These are phyloP conservation scores for Podospora australis DNA, from an alignment of 495 filamentous ascomycete species.

Conservation along the genomic window DNA sequence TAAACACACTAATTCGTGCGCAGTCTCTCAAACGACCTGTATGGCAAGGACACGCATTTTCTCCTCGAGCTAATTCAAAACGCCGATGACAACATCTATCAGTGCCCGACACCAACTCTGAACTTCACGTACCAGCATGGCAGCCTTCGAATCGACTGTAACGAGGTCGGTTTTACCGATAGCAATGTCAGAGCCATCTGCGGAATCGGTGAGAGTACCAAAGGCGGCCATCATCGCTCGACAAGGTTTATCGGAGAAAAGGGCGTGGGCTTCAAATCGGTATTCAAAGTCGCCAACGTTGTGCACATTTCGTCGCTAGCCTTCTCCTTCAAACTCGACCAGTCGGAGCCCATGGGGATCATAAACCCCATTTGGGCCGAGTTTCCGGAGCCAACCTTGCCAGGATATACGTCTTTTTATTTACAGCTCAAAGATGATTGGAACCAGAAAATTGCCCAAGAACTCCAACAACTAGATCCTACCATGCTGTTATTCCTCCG, in stretches of 20 bases:
- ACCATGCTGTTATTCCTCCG: constrained; percentile 35
- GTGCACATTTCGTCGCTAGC: constrained; percentile 42
- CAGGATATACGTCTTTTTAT: constrained; percentile 29
- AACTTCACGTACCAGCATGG: constrained; percentile 26
- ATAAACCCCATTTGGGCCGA: no score
- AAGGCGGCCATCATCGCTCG: constrained; percentile 17
- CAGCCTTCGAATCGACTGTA: constrained; percentile 36
- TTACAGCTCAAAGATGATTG: constrained; percentile 22
- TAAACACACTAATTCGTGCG: no score
- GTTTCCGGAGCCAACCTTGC: no score
- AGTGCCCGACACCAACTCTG: constrained; percentile 22
- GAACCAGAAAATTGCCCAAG: constrained; percentile 16
- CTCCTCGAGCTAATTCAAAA: constrained; percentile 41
- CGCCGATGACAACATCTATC: constrained; percentile 36
- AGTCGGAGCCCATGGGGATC: not conserved
- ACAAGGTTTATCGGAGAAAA: constrained; percentile 45
- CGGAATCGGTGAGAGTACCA: constrained; percentile 32
- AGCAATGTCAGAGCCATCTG: constrained; percentile 34
- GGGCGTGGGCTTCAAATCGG: constrained; percentile 48
- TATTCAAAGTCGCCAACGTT: constrained; percentile 43
- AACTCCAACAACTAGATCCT: constrained; percentile 29
- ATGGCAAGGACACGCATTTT: constrained; percentile 31
- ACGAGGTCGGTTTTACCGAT: constrained; percentile 40
- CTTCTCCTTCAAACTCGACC: constrained; percentile 34
- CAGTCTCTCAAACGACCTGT: constrained; percentile 34